Percentiles rank a stretch among this genome's conserved stretches.
These are phyloP conservation scores for Nitzschia sp. DNA, from an alignment of 108 stramenopile species.

Conservation along the genomic window DNA sequence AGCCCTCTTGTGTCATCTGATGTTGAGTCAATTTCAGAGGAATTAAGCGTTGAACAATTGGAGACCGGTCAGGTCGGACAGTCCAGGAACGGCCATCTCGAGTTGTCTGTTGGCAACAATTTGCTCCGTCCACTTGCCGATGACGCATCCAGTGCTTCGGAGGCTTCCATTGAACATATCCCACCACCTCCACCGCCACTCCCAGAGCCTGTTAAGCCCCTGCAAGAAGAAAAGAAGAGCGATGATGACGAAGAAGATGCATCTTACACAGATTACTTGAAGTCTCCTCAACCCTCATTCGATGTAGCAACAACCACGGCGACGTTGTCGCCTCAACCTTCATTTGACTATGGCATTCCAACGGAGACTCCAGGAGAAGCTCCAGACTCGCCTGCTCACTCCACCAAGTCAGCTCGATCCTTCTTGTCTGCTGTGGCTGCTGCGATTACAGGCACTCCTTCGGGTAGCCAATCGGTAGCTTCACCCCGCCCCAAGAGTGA, in stretches of 20 bases:
- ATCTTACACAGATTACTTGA: background rate
- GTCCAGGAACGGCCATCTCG: conserved; percentile 6
- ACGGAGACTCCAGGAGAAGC: background rate
- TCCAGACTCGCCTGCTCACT: background rate
- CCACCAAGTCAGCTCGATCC: background rate
- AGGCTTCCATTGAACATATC: background rate
- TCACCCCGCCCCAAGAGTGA: too few species aligned
- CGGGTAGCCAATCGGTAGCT: background rate
- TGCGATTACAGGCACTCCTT: background rate
- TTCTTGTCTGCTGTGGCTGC: background rate
- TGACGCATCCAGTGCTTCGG: conserved; percentile 4
- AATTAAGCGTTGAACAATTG: background rate
- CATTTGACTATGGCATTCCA: background rate
- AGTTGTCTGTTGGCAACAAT: conserved; percentile 12
- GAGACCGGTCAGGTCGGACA: conserved; percentile 1
- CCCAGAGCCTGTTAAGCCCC: background rate
- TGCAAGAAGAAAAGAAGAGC: conserved; percentile 15
- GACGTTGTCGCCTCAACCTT: conserved; percentile 4
- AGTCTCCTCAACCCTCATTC: background rate
- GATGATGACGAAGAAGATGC: conserved; percentile 1
- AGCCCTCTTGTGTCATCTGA: background rate
- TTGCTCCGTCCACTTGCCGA: conserved; percentile 1
- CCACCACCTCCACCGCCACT: conserved; percentile 27
- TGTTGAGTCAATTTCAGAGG: background rate
- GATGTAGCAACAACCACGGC: background rate